Evolutionary conservation across 2,329 filamentous ascomycete genomes (phyloP).

Genomic region (Cryphonectria naterciae): DNA sequence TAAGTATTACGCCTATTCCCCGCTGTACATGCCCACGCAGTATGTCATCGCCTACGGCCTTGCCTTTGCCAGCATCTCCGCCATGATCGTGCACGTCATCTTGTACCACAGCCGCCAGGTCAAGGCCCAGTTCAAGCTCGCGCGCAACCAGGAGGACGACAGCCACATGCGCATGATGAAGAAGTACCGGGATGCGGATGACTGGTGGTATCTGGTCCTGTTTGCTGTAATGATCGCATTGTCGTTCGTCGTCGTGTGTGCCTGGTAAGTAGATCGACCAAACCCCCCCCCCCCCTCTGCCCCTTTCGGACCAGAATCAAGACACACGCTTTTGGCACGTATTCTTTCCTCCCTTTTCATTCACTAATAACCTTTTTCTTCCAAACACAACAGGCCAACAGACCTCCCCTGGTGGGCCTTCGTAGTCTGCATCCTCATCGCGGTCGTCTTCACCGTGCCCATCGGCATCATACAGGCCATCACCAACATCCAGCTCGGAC

Average conservation of each 20-base stretch:
- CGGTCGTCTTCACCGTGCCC: conserved; percentile 62
- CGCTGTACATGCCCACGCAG: conserved; percentile 66
- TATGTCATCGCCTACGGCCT: conserved; percentile 65
- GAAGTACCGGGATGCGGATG: conserved; percentile 62
- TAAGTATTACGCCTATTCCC: conserved; percentile 67
- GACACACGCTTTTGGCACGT: background rate
- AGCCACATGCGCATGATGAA: conserved; percentile 65
- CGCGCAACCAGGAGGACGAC: conserved; percentile 60
- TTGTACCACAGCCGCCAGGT: conserved; percentile 61
- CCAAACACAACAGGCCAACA: conserved; percentile 42
- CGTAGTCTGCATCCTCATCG: conserved; percentile 60
- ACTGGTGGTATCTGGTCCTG: conserved; percentile 61
- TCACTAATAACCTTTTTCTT: background rate
- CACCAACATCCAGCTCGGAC: conserved; percentile 65
- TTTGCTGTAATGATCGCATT: conserved; percentile 58
- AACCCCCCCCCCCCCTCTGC: too few relatives aligned
- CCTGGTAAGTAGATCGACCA: conserved; percentile 42
- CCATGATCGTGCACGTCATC: conserved; percentile 60
- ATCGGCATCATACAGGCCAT: conserved; percentile 66
- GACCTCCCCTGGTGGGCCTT: conserved; percentile 63
- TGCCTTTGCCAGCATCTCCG: conserved; percentile 68
- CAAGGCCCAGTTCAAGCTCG: conserved; percentile 57
- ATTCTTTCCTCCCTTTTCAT: too few relatives aligned
- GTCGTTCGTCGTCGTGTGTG: conserved; percentile 58
- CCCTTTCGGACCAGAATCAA: too few relatives aligned